phyloP scores from a whole-genome alignment of 2,329 filamentous ascomycete species.

The Simplicillium aogashimaense region DNA sequence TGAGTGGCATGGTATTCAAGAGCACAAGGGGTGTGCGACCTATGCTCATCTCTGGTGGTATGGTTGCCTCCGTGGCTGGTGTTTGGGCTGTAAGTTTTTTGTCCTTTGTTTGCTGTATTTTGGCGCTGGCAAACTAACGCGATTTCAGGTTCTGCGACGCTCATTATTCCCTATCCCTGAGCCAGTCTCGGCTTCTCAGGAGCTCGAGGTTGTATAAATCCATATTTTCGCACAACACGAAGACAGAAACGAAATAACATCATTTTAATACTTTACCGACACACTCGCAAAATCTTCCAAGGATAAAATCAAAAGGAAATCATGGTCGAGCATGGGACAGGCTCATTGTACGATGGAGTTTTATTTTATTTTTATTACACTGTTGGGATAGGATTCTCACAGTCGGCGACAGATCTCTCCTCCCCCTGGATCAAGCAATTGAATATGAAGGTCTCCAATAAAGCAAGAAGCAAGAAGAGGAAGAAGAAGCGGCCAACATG shows the following conservation, averaged over 20 bases:
- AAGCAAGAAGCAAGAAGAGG: conserved; percentile 2
- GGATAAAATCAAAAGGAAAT: too few species aligned
- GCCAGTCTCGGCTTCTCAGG: conserved; percentile 9
- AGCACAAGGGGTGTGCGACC: conserved; percentile 82
- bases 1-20: conserved; percentile 95
- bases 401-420: not conserved
- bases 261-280: too few species aligned
- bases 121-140: conserved; percentile 4
- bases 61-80: conserved; percentile 79
- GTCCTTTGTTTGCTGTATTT: conserved; percentile 2
- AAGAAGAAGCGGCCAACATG: conserved; percentile 20
- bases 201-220: conserved; percentile 7
- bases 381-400: too few species aligned
- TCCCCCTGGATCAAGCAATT: conserved; percentile 3
- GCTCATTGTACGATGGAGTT: too few species aligned
- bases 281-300: too few species aligned
- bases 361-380: too few species aligned
- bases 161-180: conserved; percentile 31
- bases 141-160: conserved; percentile 23
- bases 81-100: conserved; percentile 74
- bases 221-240: not conserved
- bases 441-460: not conserved
- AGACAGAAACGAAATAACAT: not conserved
- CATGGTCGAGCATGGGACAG: too few species aligned
- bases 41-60: conserved; percentile 88